phyloP scores from a whole-genome alignment of 495 filamentous ascomycete genomes.

The Xylaria sp. region DNA sequence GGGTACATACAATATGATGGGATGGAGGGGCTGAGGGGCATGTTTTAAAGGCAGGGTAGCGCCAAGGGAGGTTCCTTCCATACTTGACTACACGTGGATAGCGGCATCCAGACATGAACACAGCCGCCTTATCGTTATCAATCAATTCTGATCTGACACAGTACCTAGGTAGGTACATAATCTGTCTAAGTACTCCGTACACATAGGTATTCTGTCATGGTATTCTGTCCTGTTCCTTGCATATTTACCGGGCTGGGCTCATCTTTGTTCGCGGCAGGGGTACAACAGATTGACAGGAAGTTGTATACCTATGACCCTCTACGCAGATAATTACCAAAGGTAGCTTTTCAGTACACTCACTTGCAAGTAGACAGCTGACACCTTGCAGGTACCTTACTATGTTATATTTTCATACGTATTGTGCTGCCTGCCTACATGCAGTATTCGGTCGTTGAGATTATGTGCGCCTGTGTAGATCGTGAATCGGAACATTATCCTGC shows the following conservation, averaged over 20 bases:
- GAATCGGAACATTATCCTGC: not conserved
- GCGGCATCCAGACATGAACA: not conserved
- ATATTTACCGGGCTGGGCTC: not conserved
- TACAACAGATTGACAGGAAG: not conserved
- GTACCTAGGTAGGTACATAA: not conserved
- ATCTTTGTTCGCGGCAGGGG: not conserved
- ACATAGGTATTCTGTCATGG: too few relatives aligned
- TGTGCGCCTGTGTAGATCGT: not conserved
- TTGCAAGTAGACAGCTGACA: not conserved
- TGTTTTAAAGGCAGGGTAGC: not conserved
- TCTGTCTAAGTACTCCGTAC: not conserved
- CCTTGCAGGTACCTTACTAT: not conserved
- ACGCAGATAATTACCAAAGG: too few relatives aligned
- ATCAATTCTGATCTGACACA: not conserved
- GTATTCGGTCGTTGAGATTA: not conserved
- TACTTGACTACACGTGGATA: not conserved
- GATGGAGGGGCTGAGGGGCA: conserved; percentile 26
- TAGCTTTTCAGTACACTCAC: not conserved
- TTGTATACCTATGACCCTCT: not conserved
- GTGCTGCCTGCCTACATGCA: too few relatives aligned
- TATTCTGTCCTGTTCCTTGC: conserved; percentile 19
- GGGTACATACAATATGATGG: conserved; percentile 6
- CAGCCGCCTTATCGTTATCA: conserved; percentile 29
- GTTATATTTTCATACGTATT: not conserved
- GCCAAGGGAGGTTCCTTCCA: conserved; percentile 3